A percentile compares a stretch with the other conserved stretches of the same genome.
Conservation (phyloP, 495 filamentous ascomycete genomes). For the Cercophora sp. region DNA sequence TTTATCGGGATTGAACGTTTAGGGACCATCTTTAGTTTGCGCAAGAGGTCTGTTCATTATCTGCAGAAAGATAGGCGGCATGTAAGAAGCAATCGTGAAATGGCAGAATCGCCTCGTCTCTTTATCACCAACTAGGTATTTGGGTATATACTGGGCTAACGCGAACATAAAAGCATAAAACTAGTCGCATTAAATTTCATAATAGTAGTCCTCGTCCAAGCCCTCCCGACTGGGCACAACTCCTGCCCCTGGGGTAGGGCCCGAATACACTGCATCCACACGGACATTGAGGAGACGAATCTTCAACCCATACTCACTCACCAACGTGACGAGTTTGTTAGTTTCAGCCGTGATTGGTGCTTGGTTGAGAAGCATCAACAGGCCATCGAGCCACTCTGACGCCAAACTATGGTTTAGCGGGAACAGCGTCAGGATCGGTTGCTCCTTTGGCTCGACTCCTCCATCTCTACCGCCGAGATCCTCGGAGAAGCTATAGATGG, state of each 20-base stretch:
- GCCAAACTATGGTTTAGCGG: constrained; percentile 78
- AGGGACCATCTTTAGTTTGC: too few relatives aligned
- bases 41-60: too few relatives aligned
- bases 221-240: constrained; percentile 58
- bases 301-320: constrained; percentile 87
- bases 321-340: constrained; percentile 75
- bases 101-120: neutral
- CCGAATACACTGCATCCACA: constrained; percentile 67
- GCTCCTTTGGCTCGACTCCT: constrained; percentile 38
- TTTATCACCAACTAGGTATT: too few relatives aligned
- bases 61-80: too few relatives aligned
- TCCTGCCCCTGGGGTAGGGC: constrained; percentile 45
- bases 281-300: constrained; percentile 89
- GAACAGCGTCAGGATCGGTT: constrained; percentile 72
- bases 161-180: too few relatives aligned
- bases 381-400: constrained; percentile 93
- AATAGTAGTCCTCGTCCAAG: constrained; percentile 67
- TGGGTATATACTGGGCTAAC: too few relatives aligned
- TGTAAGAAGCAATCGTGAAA: too few relatives aligned
- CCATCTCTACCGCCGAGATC: constrained; percentile 22
- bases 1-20: too few relatives aligned
- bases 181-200: constrained; percentile 60
- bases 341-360: constrained; percentile 96
- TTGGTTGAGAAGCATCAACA: constrained; percentile 93
- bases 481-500: constrained; percentile 70